Conservation (phyloP, 2,329 filamentous ascomycete genomes). For the Zarea fungicola region DNA sequence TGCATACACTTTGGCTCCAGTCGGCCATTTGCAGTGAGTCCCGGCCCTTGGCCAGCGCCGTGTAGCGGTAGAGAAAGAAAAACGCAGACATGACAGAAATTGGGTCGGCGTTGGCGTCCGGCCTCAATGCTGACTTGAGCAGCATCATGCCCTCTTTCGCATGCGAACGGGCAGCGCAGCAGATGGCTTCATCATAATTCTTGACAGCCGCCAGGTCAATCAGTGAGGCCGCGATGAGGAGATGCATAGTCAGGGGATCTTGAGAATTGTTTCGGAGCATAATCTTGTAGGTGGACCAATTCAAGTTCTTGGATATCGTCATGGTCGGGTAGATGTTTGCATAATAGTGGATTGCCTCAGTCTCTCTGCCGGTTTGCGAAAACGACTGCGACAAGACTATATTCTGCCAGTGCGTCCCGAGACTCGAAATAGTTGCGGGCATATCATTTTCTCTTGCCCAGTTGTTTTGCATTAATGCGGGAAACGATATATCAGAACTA, state of each 20-base stretch:
- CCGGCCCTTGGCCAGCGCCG: neutral
- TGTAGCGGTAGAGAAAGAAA: slow-evolving; percentile 6
- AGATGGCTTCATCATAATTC: neutral
- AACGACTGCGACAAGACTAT: slow-evolving; percentile 1
- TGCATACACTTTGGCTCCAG: neutral
- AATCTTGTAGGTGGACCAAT: slow-evolving; percentile 6
- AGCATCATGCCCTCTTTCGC: neutral
- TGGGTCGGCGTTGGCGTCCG: neutral
- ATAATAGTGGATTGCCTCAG: slow-evolving; percentile 5
- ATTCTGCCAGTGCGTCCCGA: neutral
- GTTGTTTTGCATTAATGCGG: neutral
- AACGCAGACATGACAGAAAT: neutral
- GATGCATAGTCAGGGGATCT: slow-evolving; percentile 7
- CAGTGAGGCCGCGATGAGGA: slow-evolving; percentile 3
- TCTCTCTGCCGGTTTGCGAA: slow-evolving; percentile 1
- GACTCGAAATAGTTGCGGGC: neutral
- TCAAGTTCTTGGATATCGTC: slow-evolving; percentile 2
- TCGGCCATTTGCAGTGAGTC: neutral
- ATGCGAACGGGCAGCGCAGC: slow-evolving; percentile 2
- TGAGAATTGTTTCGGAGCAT: neutral
- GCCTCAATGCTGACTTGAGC: neutral
- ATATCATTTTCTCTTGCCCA: neutral
- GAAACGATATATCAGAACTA: neutral
- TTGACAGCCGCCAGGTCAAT: slow-evolving; percentile 2
- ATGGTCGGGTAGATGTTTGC: slow-evolving; percentile 5